A percentile compares a stretch with the other conserved stretches of the same genome.
phyloP scores from a whole-genome alignment of 1,139 yeast species.

The Yueomyces sp. region DNA sequence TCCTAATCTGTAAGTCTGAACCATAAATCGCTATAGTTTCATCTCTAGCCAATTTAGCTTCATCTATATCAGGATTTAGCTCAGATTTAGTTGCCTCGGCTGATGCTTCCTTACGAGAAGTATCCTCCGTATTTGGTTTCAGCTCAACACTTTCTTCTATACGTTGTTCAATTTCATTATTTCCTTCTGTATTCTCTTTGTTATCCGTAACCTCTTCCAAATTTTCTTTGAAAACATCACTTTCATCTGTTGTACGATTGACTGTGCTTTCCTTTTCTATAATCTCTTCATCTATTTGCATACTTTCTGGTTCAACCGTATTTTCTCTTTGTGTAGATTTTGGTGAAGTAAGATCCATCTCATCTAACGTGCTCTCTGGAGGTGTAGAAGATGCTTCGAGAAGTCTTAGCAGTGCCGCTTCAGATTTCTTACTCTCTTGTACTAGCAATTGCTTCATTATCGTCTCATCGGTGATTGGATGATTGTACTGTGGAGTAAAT shows the following conservation, averaged over 20 bases:
- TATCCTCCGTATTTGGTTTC: too few relatives aligned
- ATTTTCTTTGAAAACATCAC: too few relatives aligned
- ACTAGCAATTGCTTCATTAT: conserved; percentile 58
- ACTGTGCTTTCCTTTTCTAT: too few relatives aligned
- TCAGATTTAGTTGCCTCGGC: background rate
- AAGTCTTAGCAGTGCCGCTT: conserved; percentile 55
- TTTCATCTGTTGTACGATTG: too few relatives aligned
- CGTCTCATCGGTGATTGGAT: conserved; percentile 59
- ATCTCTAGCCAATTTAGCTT: conserved; percentile 6
- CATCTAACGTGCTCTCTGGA: too few relatives aligned
- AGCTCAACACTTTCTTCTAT: background rate
- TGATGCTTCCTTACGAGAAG: background rate
- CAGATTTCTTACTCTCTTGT: conserved; percentile 71
- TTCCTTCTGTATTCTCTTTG: background rate
- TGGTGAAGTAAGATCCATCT: background rate
- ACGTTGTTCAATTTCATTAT: conserved; percentile 1
- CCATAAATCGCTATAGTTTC: conserved; percentile 12
- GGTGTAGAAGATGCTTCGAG: conserved; percentile 22
- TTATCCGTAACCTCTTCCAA: too few relatives aligned
- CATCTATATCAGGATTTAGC: conserved; percentile 1
- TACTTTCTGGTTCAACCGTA: too few relatives aligned
- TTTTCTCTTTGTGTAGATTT: background rate
- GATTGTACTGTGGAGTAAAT: conserved; percentile 55
- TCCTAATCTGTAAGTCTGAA: conserved; percentile 2
- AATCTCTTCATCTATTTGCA: too few relatives aligned